Base-by-base conservation (phyloP, 2,329 filamentous ascomycete species). In the Penicillium sp. region DNA sequence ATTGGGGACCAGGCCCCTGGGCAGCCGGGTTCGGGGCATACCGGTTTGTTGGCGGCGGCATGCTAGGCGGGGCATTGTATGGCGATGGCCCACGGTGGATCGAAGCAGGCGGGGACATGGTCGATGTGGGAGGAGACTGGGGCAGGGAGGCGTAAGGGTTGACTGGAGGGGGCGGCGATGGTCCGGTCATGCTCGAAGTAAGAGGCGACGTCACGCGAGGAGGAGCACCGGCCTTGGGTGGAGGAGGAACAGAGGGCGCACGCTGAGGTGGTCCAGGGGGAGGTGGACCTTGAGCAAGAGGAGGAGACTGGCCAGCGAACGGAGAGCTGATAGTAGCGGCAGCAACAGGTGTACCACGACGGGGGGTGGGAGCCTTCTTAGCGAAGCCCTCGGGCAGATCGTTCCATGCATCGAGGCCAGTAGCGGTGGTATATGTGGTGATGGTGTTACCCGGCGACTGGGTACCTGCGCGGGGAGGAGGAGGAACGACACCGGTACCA, bases 361-460 rank as follows among this genome's bases (percentile, higher is more conserved):
- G 88, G 24, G 89, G 85, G 15, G 86, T 85, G n/a, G 90, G 84
- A 58, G 85, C 81, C 81, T 54, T 55, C 26, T 94, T 92, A 50
- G 87, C 84, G 50, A 98, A 88, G 59, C 80, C 91, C 71, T 97
- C 86, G 1, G 95, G 95, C 56, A 96, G 90, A 77, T 99, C 95
- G 70, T 99, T 99, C 95, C 95, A 99, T 70, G 91, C 90, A 30
- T 89, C 87, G 65, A 89, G 89, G 66, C 90, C 89, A 73, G 88
- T 89, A 60, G 86, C 82, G 72, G 87, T 88, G 35, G 78, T 77
- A 60, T 79, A 79, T 10, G 91, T 87, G 19, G 91, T 87, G 24
- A 92, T 89, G 44, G 87, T 83, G 60, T 65, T 68, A 17, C 81
- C 77, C 26, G 86, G 84, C 17, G 91, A 89, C n/a, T 89, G 85